Evolutionary conservation across 768 basidiomycete species (phyloP), one percentile per base, ranked within the genome.

Genomic region (Cystobasidium tubakii): DNA sequence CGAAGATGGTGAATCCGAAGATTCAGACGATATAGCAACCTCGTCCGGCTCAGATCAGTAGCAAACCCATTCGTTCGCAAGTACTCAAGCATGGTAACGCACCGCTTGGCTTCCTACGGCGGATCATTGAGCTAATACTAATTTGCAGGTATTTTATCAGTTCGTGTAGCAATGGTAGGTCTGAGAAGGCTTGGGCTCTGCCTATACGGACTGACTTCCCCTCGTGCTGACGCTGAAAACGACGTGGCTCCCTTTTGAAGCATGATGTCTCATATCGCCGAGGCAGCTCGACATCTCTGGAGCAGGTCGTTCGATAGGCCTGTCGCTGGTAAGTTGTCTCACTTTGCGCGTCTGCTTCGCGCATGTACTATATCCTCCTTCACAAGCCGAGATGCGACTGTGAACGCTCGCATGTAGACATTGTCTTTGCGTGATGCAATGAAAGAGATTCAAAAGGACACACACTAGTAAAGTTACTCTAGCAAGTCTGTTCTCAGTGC

Each of bases 101-200:
- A 50, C 21, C 21, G 7, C 3, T 17, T 21, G 21, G 46, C 39
- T 15, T 39, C n/a, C 7, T 50, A 50, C 7, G 12, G 46, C 46
- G 21, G 12, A n/a, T 3, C 21, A n/a, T n/a, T 4, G 9, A 12
- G 46, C 46, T 50, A n/a, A 50, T 50, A 12, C 21, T 21, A 19
- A 50, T 50, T 50, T 50, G 46, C 46, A 50, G 46, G 46, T 50
- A 15, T 15, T 21, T 50, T n/a, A 6, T 50, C 21, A 50, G 46
- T n/a, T 50, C 46, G n/a, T 50, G 46, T 50, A 50, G 46, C 46
- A 50, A 9, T 50, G 46, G 46, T 50, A 50, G 46, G 46, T 50
- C n/a, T 9, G 21, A 3, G 46, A 50, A 39, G 39, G 39, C 39
- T 6, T 50, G 46, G 42, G 17, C 42, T 7, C 17, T 7, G 17